Conservation (phyloP, 2,329 filamentous ascomycete genomes). For the Metarhizium humberi region DNA sequence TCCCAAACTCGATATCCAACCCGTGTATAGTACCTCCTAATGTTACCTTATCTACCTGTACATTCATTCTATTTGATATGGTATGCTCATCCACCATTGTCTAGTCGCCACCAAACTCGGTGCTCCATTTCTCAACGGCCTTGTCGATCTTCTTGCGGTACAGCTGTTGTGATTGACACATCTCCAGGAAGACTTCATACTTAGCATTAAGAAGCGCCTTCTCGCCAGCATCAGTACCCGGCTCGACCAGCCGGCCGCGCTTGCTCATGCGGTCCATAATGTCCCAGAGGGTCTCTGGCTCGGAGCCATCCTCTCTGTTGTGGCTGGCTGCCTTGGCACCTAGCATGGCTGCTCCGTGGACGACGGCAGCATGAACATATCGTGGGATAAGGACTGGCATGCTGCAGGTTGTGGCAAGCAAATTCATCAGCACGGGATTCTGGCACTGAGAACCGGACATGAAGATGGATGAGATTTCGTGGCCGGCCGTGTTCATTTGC, state of each 20-base stretch:
- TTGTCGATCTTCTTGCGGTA: constrained; percentile 75
- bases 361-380: constrained; percentile 91
- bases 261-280: constrained; percentile 99
- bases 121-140: constrained; percentile 31
- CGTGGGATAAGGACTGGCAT: constrained; percentile 91
- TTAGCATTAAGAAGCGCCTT: constrained; percentile 77
- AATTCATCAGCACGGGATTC: constrained; percentile 82
- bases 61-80: not conserved
- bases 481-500: constrained; percentile 84
- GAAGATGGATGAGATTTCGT: constrained; percentile 86
- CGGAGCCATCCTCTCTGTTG: constrained; percentile 53
- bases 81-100: not conserved
- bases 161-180: constrained; percentile 74
- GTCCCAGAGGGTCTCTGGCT: constrained; percentile 81
- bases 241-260: constrained; percentile 74
- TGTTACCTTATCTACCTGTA: not conserved
- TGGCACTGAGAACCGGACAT: constrained; percentile 98
- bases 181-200: constrained; percentile 92
- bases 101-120: constrained; percentile 17
- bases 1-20: not conserved
- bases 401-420: constrained; percentile 81
- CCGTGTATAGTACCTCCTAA: not conserved
- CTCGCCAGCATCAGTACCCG: constrained; percentile 61
- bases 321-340: constrained; percentile 93
- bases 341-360: constrained; percentile 97